phyloP scores from a whole-genome alignment of 164 flowering plant genomes.

The Magnolia sinica region DNA sequence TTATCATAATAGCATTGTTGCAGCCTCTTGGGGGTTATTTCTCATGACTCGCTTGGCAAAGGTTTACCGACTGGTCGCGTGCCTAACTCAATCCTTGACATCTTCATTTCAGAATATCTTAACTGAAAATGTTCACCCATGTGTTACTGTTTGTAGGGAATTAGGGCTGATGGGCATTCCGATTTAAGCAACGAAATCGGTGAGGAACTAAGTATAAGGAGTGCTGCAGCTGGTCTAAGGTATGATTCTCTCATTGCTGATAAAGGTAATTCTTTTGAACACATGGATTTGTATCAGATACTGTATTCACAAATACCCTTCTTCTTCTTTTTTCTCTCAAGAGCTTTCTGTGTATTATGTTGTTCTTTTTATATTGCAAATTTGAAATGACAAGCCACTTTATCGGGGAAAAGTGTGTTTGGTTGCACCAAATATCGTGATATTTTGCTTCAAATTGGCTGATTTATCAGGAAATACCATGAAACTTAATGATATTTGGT shows the following conservation, averaged over 20 bases:
- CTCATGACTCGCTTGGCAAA: neutral
- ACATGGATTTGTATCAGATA: neutral
- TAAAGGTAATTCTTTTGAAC: neutral
- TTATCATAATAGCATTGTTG: too few relatives aligned
- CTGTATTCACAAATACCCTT: too few relatives aligned
- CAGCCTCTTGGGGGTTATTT: too few relatives aligned
- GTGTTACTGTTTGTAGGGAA: conserved; percentile 43
- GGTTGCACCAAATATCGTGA: too few relatives aligned
- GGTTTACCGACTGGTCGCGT: neutral
- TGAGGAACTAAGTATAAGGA: conserved; percentile 62
- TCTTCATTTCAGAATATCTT: neutral
- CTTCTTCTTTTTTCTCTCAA: too few relatives aligned
- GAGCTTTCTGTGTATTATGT: neutral
- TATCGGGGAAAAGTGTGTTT: too few relatives aligned
- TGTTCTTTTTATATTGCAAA: neutral
- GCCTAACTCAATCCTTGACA: neutral
- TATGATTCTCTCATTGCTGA: conserved; percentile 11
- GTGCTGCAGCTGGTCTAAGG: conserved; percentile 87
- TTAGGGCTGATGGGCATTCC: conserved; percentile 68
- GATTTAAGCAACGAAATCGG: conserved; percentile 75
- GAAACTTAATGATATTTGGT: too few relatives aligned
- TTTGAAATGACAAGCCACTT: too few relatives aligned
- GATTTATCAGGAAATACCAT: too few relatives aligned
- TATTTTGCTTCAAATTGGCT: too few relatives aligned
- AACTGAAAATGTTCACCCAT: neutral